phyloP scores from a whole-genome alignment of 2,329 filamentous ascomycete genomes.

The Aureobasidium subglaciale region DNA sequence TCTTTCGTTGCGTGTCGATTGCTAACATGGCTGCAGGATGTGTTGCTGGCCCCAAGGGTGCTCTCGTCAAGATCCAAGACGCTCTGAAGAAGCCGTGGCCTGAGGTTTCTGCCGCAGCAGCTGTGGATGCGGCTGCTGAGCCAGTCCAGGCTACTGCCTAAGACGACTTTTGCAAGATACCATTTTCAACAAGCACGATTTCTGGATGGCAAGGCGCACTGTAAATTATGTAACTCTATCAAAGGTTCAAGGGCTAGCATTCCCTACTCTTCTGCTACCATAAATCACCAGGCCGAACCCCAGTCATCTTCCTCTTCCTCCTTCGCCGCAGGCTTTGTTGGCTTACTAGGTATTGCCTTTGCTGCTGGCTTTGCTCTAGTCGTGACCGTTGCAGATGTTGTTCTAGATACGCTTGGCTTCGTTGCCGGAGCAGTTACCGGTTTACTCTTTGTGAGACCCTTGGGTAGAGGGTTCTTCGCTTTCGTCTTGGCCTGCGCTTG shows the following conservation, averaged over 20 bases:
- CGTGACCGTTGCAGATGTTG: background rate
- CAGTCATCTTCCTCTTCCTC: constrained; percentile 35
- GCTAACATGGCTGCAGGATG: constrained; percentile 39
- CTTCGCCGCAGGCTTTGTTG: constrained; percentile 25
- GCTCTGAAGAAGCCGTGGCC: constrained; percentile 81
- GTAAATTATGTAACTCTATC: constrained; percentile 13
- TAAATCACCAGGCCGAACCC: constrained; percentile 31
- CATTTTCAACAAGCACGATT: background rate
- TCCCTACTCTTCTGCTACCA: background rate
- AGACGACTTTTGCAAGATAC: constrained; percentile 9
- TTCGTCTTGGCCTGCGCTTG: constrained; percentile 67
- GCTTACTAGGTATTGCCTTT: constrained; percentile 23
- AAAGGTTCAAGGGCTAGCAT: constrained; percentile 8
- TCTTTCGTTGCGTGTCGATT: background rate
- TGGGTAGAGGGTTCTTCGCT: constrained; percentile 64
- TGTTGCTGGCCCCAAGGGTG: constrained; percentile 82
- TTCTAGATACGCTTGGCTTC: constrained; percentile 21
- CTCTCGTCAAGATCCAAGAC: constrained; percentile 79
- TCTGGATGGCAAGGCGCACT: constrained; percentile 7
- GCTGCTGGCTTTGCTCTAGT: constrained; percentile 17
- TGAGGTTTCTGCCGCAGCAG: constrained; percentile 30
- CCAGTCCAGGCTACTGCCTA: constrained; percentile 6
- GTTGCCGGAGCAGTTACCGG: constrained; percentile 27
- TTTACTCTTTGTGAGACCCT: constrained; percentile 64
- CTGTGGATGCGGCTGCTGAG: constrained; percentile 9